Percentiles rank a stretch among this genome's conserved stretches.
These are phyloP conservation scores for Pseudogymnoascus destructans DNA, from an alignment of 2,329 filamentous ascomycete species.

Conservation along the genomic window DNA sequence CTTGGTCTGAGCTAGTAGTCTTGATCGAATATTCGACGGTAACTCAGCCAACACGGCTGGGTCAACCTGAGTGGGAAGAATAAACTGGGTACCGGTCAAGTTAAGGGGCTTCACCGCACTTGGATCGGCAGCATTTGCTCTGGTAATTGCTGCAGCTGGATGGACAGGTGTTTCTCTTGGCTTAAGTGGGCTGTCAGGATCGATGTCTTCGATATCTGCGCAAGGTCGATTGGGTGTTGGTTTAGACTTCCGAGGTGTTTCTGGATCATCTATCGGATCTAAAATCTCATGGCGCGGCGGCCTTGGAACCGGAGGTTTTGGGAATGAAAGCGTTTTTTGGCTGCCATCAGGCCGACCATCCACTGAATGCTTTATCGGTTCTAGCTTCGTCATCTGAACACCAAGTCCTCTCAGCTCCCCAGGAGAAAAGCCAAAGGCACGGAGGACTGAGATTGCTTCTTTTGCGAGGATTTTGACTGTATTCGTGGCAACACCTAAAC, in stretches of 20 bases:
- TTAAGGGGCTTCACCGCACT: conserved; percentile 60
- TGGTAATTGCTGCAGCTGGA: conserved; percentile 39
- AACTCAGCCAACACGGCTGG: conserved; percentile 70
- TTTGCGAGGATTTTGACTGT: conserved; percentile 56
- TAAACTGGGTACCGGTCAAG: conserved; percentile 76
- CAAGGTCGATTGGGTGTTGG: conserved; percentile 5
- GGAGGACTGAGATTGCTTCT: conserved; percentile 74
- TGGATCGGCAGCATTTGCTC: conserved; percentile 32
- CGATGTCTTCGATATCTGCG: conserved; percentile 30
- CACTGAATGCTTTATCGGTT: conserved; percentile 52
- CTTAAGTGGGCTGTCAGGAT: conserved; percentile 40
- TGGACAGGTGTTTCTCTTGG: conserved; percentile 31
- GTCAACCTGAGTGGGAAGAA: conserved; percentile 75
- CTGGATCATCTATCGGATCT: conserved; percentile 19
- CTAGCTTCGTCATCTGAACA: conserved; percentile 85
- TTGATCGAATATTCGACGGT: conserved; percentile 68
- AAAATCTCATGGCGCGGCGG: conserved; percentile 20
- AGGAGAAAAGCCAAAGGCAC: conserved; percentile 69
- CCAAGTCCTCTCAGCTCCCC: conserved; percentile 89
- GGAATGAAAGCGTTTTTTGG: conserved; percentile 68
- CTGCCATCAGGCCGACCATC: conserved; percentile 53
- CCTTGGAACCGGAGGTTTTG: conserved; percentile 32
- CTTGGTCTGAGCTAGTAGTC: conserved; percentile 48
- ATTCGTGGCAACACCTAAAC: conserved; percentile 76
- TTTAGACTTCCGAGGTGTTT: conserved; percentile 21